phyloP scores from a whole-genome alignment of 2,329 filamentous ascomycete species.

The Hymenoscyphus occultus region DNA sequence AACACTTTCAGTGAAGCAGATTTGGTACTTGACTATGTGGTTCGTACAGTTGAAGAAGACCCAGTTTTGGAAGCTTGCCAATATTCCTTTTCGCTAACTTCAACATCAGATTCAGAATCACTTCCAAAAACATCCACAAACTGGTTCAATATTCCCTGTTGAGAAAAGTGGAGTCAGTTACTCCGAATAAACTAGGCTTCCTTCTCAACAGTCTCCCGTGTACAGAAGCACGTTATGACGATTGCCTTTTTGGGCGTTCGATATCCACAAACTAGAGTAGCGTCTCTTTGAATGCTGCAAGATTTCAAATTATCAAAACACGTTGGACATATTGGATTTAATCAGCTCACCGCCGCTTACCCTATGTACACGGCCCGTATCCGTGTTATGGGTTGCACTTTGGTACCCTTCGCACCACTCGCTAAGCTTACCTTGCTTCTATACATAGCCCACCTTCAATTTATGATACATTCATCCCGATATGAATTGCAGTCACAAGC shows the following conservation, averaged over 20 bases:
- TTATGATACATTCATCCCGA: slow-evolving; percentile 23
- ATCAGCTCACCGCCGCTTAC: neutral
- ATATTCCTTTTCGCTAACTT: no score
- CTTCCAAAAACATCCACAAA: neutral
- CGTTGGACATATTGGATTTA: neutral
- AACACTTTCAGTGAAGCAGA: neutral
- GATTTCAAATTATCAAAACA: slow-evolving; percentile 9
- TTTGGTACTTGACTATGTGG: neutral
- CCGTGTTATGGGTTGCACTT: slow-evolving; percentile 16
- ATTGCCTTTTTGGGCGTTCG: neutral
- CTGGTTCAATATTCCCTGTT: neutral
- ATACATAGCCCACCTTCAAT: slow-evolving; percentile 28
- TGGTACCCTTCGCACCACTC: slow-evolving; percentile 14
- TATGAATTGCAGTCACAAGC: slow-evolving; percentile 28
- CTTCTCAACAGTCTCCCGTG: neutral
- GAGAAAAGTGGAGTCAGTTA: slow-evolving; percentile 7
- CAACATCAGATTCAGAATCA: neutral
- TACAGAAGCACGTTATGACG: slow-evolving; percentile 6
- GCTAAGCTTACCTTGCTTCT: slow-evolving; percentile 25
- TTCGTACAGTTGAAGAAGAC: no score
- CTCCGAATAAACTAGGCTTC: slow-evolving; percentile 1
- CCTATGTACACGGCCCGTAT: slow-evolving; percentile 13
- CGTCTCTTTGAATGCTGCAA: slow-evolving; percentile 2
- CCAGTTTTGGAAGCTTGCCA: no score
- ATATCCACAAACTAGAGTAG: slow-evolving; percentile 5